Conservation (phyloP, 345 rosid genomes). For the Dimocarpus longan region DNA sequence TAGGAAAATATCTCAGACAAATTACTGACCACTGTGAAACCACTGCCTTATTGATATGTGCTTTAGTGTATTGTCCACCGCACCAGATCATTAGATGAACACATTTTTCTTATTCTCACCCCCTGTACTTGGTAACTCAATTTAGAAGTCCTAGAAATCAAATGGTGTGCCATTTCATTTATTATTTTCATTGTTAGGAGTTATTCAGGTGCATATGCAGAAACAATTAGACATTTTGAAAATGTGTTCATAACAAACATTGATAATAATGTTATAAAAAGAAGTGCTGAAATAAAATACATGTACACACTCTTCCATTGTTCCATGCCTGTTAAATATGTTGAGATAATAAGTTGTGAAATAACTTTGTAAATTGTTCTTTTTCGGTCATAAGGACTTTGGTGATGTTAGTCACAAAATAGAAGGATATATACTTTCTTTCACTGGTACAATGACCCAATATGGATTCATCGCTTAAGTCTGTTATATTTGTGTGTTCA, state of each 20-base stretch:
- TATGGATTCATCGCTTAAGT: not conserved
- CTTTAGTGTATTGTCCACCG: no score
- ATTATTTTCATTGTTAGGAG: not conserved
- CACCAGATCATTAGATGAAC: no score
- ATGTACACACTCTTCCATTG: not conserved
- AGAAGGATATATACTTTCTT: slow-evolving; percentile 1
- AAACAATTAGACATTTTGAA: not conserved
- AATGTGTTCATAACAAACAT: not conserved
- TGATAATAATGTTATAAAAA: not conserved
- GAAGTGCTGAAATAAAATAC: not conserved
- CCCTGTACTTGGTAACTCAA: not conserved
- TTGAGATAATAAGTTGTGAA: not conserved
- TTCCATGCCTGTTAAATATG: not conserved
- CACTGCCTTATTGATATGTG: no score
- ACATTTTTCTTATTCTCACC: not conserved
- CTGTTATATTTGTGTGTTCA: not conserved
- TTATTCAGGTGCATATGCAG: not conserved
- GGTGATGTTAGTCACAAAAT: not conserved
- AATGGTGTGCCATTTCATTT: not conserved
- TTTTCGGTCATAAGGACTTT: not conserved
- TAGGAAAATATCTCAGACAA: not conserved
- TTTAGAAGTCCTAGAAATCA: not conserved
- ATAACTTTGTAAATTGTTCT: not conserved
- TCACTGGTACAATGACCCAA: not conserved
- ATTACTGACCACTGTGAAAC: not conserved